phyloP scores from a whole-genome alignment of 1,284 basidiomycete genomes.

The Melampsora larici-populina region DNA sequence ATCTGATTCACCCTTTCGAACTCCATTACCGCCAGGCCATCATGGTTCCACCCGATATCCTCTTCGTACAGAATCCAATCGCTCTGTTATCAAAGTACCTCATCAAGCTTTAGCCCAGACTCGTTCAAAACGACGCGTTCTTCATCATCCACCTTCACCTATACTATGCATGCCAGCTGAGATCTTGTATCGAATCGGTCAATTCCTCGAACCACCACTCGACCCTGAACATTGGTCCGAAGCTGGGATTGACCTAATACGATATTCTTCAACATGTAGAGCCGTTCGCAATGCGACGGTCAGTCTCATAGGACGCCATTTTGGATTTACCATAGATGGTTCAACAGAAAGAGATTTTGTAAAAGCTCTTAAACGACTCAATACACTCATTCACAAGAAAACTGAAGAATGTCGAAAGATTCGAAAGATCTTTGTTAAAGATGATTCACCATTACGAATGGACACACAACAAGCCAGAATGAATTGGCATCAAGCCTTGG shows the following conservation, averaged over 20 bases:
- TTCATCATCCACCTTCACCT: background rate
- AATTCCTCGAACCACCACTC: conserved; percentile 1
- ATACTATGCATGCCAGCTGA: conserved; percentile 3
- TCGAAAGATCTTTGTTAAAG: background rate
- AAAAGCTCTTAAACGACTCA: background rate
- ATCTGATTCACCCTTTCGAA: background rate
- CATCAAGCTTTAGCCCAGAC: background rate
- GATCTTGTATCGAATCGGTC: background rate
- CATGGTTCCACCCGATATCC: background rate
- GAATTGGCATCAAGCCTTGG: conserved; percentile 4
- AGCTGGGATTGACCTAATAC: background rate
- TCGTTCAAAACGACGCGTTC: background rate
- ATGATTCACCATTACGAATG: background rate
- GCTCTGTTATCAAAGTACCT: background rate
- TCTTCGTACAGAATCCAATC: background rate
- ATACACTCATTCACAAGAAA: background rate
- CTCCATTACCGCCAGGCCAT: background rate
- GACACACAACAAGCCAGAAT: background rate
- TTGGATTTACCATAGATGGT: background rate
- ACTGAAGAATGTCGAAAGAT: background rate
- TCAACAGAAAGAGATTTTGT: background rate
- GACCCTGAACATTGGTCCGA: conserved; percentile 1
- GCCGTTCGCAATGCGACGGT: background rate
- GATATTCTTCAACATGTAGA: background rate
- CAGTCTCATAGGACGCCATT: conserved; percentile 1